A percentile compares a stretch with the other conserved stretches of the same genome.
phyloP scores from a whole-genome alignment of 345 rosid species.

The Luvunga scandens region DNA sequence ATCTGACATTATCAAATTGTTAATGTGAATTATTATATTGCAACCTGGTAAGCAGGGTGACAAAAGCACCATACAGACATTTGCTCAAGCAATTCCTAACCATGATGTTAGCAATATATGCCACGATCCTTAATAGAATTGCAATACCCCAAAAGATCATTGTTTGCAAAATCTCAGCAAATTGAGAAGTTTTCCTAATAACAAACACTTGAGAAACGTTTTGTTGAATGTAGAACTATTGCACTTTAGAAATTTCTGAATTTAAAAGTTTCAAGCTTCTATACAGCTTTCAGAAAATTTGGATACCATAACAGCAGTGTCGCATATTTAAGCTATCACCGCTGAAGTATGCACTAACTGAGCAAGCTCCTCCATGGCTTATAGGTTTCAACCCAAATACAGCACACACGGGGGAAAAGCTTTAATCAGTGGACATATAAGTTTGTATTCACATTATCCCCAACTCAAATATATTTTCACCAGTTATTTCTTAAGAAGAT shows the following conservation, averaged over 20 bases:
- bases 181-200: background rate
- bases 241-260: background rate
- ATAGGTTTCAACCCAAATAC: background rate
- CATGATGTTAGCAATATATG: background rate
- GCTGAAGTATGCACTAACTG: background rate
- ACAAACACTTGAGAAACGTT: background rate
- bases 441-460: background rate
- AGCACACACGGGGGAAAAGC: background rate
- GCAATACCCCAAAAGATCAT: background rate
- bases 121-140: background rate
- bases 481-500: background rate
- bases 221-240: background rate
- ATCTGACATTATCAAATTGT: slow-evolving; percentile 1
- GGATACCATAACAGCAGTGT: background rate
- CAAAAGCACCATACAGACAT: background rate
- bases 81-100: background rate
- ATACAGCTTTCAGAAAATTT: background rate
- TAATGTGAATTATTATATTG: background rate
- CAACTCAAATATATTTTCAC: background rate
- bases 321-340: background rate
- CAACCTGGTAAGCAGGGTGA: background rate
- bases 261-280: background rate
- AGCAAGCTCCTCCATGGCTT: background rate
- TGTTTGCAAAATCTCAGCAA: background rate
- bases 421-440: background rate